Evolutionary conservation across 345 rosid genomes (phyloP).

Genomic region (Linum trigynum): DNA sequence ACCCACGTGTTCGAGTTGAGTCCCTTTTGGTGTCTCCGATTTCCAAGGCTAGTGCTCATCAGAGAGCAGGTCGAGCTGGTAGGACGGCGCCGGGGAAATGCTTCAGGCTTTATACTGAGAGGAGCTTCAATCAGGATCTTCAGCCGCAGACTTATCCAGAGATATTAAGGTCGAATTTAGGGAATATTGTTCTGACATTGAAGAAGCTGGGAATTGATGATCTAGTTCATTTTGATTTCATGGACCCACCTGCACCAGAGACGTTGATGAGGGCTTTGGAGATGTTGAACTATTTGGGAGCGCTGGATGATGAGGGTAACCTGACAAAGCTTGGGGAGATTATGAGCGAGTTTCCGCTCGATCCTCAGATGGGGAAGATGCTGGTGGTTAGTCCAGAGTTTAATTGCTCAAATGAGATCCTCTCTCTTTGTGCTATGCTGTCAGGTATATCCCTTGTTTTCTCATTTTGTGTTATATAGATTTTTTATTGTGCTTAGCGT

Average conservation of each 20-base stretch:
- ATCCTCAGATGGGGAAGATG: constrained; percentile 97
- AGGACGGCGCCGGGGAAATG: constrained; percentile 91
- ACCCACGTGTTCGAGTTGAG: constrained; percentile 74
- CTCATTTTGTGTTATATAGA: constrained; percentile 15
- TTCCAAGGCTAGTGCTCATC: constrained; percentile 91
- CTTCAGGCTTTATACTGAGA: constrained; percentile 83
- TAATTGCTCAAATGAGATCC: constrained; percentile 95
- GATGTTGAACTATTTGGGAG: constrained; percentile 84
- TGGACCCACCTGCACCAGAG: constrained; percentile 98
- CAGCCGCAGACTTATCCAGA: constrained; percentile 90
- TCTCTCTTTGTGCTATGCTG: constrained; percentile 88
- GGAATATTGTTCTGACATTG: constrained; percentile 75
- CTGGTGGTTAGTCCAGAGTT: constrained; percentile 82
- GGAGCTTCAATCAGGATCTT: constrained; percentile 70
- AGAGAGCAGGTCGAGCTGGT: constrained; percentile 93
- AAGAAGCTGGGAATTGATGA: constrained; percentile 87
- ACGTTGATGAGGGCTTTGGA: constrained; percentile 92
- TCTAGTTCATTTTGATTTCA: constrained; percentile 86
- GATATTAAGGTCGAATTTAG: constrained; percentile 84
- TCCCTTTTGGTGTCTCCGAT: constrained; percentile 88
- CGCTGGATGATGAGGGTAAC: constrained; percentile 91
- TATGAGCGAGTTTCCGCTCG: constrained; percentile 96
- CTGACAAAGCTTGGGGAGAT: constrained; percentile 82
- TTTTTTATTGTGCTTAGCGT: constrained; percentile 20
- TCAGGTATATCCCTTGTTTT: constrained; percentile 50